Conservation (phyloP, 768 basidiomycete genomes). For the Bullera alba region DNA sequence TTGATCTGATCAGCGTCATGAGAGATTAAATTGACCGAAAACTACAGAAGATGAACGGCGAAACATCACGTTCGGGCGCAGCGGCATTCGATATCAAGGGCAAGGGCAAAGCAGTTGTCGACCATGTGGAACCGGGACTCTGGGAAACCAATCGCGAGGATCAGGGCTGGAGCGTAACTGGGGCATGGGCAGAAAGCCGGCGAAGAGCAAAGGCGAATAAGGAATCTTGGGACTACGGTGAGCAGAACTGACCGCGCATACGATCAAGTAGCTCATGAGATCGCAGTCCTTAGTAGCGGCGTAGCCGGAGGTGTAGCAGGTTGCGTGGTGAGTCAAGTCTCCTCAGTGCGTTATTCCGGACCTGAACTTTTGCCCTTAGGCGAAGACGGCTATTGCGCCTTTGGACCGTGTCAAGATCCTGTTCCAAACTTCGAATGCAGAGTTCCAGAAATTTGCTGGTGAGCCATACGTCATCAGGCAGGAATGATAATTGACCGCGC, state of each 20-base stretch:
- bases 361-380: slow-evolving; percentile 52
- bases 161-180: slow-evolving; percentile 20
- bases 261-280: not conserved
- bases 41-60: not conserved
- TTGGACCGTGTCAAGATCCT: slow-evolving; percentile 97
- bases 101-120: not conserved
- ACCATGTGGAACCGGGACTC: not conserved
- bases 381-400: slow-evolving; percentile 90
- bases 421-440: slow-evolving; percentile 92
- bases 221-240: slow-evolving; percentile 45
- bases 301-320: slow-evolving; percentile 90
- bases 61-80: too few relatives aligned
- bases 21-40: not conserved
- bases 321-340: slow-evolving; percentile 65
- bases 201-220: slow-evolving; percentile 40
- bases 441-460: slow-evolving; percentile 91
- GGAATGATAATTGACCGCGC: not conserved
- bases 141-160: slow-evolving; percentile 10
- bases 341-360: not conserved
- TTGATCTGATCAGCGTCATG: too few relatives aligned
- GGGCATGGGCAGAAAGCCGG: slow-evolving; percentile 36
- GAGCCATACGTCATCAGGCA: slow-evolving; percentile 27
- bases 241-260: slow-evolving; percentile 1
- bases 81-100: slow-evolving; percentile 3
- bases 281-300: slow-evolving; percentile 63